phyloP scores from a whole-genome alignment of 352 stramenopile species.

The Pythium vanterpoolii region DNA sequence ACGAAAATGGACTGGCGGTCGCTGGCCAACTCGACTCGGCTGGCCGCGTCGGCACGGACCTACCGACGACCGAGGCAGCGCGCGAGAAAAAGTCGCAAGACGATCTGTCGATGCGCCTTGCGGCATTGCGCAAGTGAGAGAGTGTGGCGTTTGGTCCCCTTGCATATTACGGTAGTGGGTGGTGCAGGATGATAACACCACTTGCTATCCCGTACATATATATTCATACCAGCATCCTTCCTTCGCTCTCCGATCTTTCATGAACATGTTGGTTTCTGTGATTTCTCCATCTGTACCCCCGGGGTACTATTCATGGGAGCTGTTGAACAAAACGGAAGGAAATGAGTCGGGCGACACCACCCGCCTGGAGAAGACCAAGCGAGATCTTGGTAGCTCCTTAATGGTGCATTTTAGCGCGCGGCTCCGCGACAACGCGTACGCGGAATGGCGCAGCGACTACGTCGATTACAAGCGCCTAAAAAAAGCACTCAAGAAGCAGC shows the following conservation, averaged over 20 bases:
- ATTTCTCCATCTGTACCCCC: not conserved
- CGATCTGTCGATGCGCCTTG: slow-evolving; percentile 79
- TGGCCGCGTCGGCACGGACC: slow-evolving; percentile 77
- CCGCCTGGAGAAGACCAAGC: not conserved
- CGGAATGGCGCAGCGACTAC: slow-evolving; percentile 88
- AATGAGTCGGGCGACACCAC: not conserved
- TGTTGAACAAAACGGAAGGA: not conserved
- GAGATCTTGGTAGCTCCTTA: not conserved
- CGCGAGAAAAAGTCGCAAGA: slow-evolving; percentile 81
- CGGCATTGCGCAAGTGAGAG: slow-evolving; percentile 66
- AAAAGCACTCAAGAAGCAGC: slow-evolving; percentile 66
- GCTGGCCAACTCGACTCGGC: slow-evolving; percentile 92
- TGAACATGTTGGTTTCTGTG: not conserved
- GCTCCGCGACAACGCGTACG: slow-evolving; percentile 80
- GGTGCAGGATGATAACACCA: not conserved
- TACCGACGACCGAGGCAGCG: slow-evolving; percentile 61
- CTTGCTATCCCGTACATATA: not conserved
- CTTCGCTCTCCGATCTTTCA: not conserved
- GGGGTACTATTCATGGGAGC: not conserved
- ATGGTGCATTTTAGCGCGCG: slow-evolving; percentile 82
- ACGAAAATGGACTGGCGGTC: slow-evolving; percentile 96
- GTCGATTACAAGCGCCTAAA: slow-evolving; percentile 90
- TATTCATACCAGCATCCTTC: not conserved
- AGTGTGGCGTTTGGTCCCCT: not conserved
- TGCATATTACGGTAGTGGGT: not conserved